Evolutionary conservation across 345 rosid genomes (phyloP).

Genomic region (Pseudoturritis turrita): DNA sequence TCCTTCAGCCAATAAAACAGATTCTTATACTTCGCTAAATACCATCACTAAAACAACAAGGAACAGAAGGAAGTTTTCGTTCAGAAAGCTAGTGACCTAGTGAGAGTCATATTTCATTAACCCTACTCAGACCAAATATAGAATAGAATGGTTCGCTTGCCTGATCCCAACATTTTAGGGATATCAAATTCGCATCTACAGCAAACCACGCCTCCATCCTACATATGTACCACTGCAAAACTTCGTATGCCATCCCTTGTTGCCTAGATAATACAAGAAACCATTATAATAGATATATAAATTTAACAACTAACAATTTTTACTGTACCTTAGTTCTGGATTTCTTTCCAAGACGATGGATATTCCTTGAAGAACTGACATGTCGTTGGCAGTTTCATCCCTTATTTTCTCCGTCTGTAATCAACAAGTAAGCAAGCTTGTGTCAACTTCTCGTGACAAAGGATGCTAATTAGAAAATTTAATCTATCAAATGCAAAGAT

Average conservation of each 20-base stretch:
- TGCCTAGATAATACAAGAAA: slow-evolving; percentile 40
- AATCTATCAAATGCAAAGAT: not conserved
- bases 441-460: not conserved
- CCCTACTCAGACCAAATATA: not conserved
- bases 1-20: not conserved
- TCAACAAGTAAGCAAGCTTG: slow-evolving; percentile 14
- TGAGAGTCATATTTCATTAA: too few species aligned
- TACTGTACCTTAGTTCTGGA: slow-evolving; percentile 67
- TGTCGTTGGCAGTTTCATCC: slow-evolving; percentile 60
- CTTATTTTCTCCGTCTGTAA: slow-evolving; percentile 75
- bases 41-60: not conserved
- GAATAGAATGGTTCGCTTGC: slow-evolving; percentile 30
- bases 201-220: slow-evolving; percentile 99
- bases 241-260: slow-evolving; percentile 74
- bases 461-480: not conserved
- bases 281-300: not conserved
- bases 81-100: too few species aligned
- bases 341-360: slow-evolving; percentile 60
- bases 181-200: slow-evolving; percentile 82
- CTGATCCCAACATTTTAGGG: slow-evolving; percentile 90
- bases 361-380: slow-evolving; percentile 86
- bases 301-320: not conserved
- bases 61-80: too few species aligned
- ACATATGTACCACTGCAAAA: slow-evolving; percentile 86
- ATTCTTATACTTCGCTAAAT: not conserved